A percentile compares a stretch with the other conserved stretches of the same genome.
These are phyloP conservation scores for Paralagenidium karlingii DNA, from an alignment of 352 stramenopile genomes.

Conservation along the genomic window DNA sequence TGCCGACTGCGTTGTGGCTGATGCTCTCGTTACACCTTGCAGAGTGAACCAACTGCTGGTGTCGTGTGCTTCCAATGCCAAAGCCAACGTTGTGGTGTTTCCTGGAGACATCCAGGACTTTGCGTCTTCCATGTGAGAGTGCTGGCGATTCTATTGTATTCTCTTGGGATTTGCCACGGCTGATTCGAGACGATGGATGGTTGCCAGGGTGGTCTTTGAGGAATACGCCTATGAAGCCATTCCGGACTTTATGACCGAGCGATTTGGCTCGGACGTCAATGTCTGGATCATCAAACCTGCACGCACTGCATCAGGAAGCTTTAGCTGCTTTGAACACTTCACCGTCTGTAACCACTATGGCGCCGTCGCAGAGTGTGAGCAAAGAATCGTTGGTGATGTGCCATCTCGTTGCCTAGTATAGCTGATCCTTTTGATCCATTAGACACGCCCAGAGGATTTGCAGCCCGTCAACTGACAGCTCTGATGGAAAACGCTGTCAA, in stretches of 20 bases:
- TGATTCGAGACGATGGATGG: conserved; percentile 11
- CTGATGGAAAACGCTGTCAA: conserved; percentile 33
- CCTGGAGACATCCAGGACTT: conserved; percentile 56
- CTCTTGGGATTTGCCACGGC: not conserved
- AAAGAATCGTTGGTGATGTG: no score
- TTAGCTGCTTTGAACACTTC: conserved; percentile 57
- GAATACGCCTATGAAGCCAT: conserved; percentile 45
- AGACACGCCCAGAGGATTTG: conserved; percentile 19
- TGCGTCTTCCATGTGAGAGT: conserved; percentile 22
- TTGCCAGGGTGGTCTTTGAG: conserved; percentile 22
- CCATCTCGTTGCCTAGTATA: no score
- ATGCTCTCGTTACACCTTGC: no score
- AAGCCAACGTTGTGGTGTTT: conserved; percentile 52
- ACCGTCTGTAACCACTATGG: conserved; percentile 37
- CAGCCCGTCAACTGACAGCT: conserved; percentile 21
- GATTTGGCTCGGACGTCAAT: conserved; percentile 34
- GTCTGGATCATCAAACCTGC: conserved; percentile 45
- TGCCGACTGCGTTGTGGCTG: no score
- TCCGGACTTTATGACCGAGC: conserved; percentile 21
- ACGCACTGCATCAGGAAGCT: conserved; percentile 23
- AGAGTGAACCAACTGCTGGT: conserved; percentile 44
- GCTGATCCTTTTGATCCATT: no score
- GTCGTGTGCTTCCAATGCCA: conserved; percentile 9
- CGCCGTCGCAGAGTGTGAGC: conserved; percentile 31
- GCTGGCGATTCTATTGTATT: not conserved